Evolutionary conservation across 768 basidiomycete genomes (phyloP).

Genomic region (Nidularia pulvinata): DNA sequence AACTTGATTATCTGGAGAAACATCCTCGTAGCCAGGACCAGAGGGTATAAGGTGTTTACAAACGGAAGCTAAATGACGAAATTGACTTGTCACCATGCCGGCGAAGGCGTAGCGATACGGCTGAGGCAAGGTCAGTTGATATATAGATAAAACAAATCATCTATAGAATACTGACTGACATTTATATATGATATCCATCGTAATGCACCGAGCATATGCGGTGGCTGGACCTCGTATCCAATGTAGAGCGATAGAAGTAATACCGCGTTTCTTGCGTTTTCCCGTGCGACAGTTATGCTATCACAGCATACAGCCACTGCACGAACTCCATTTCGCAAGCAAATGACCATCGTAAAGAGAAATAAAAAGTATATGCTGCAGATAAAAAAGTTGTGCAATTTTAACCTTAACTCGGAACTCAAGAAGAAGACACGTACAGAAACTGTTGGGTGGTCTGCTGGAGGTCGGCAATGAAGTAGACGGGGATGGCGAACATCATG

Average conservation of each 20-base stretch:
- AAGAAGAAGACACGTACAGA: constrained; percentile 49
- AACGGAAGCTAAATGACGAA: constrained; percentile 63
- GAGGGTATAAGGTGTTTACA: constrained; percentile 61
- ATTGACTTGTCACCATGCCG: constrained; percentile 78
- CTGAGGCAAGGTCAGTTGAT: constrained; percentile 20
- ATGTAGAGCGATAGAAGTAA: constrained; percentile 26
- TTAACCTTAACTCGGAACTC: background rate
- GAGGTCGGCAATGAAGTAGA: constrained; percentile 65
- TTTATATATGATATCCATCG: constrained; percentile 70
- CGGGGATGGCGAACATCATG: constrained; percentile 41
- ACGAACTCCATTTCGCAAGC: constrained; percentile 80
- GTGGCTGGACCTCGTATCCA: constrained; percentile 48
- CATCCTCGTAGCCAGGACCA: constrained; percentile 59
- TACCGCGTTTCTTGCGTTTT: constrained; percentile 45
- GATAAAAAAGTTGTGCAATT: constrained; percentile 1
- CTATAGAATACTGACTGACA: constrained; percentile 25
- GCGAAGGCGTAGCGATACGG: constrained; percentile 77
- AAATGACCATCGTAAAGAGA: constrained; percentile 50
- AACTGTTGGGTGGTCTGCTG: constrained; percentile 58
- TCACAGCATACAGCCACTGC: constrained; percentile 59
- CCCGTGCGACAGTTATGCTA: constrained; percentile 59
- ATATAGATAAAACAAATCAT: background rate
- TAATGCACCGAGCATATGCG: constrained; percentile 67
- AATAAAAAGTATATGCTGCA: constrained; percentile 59
- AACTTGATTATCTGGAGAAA: constrained; percentile 65